Evolutionary conservation across 805 yeast genomes (phyloP).

Genomic region (Nakazawaea molendinolei): DNA sequence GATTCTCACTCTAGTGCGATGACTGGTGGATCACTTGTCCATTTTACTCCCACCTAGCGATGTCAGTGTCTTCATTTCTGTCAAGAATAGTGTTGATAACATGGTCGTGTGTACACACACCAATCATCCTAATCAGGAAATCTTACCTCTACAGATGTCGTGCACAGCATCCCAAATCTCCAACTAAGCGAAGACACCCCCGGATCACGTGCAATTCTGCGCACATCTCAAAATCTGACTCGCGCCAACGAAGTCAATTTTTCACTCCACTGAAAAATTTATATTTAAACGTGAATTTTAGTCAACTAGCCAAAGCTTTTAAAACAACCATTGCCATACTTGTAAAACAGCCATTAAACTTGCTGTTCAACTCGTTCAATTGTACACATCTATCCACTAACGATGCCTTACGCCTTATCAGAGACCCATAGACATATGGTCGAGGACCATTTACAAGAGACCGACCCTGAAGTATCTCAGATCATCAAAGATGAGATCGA

Average conservation of each 20-base stretch:
- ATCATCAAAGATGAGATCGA: conserved; percentile 74
- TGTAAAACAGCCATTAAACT: background rate
- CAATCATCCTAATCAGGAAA: too few relatives aligned
- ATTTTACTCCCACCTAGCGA: too few relatives aligned
- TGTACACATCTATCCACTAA: background rate
- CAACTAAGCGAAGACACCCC: too few relatives aligned
- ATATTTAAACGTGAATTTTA: background rate
- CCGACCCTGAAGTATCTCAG: conserved; percentile 74
- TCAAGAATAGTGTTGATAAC: too few relatives aligned
- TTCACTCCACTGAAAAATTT: background rate
- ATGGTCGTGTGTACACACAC: too few relatives aligned
- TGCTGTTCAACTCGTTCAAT: background rate
- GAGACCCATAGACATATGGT: conserved; percentile 59
- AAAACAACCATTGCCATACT: background rate
- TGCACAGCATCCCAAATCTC: too few relatives aligned
- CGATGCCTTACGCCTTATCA: conserved; percentile 58
- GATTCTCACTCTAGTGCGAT: too few relatives aligned
- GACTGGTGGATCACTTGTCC: too few relatives aligned
- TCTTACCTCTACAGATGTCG: too few relatives aligned
- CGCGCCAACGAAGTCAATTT: background rate
- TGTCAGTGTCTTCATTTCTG: too few relatives aligned
- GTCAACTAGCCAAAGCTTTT: background rate
- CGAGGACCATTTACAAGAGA: conserved; percentile 52
- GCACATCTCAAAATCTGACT: too few relatives aligned
- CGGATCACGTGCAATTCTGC: too few relatives aligned